Conservation (phyloP, 768 basidiomycete genomes). For the Lactarius vividus region DNA sequence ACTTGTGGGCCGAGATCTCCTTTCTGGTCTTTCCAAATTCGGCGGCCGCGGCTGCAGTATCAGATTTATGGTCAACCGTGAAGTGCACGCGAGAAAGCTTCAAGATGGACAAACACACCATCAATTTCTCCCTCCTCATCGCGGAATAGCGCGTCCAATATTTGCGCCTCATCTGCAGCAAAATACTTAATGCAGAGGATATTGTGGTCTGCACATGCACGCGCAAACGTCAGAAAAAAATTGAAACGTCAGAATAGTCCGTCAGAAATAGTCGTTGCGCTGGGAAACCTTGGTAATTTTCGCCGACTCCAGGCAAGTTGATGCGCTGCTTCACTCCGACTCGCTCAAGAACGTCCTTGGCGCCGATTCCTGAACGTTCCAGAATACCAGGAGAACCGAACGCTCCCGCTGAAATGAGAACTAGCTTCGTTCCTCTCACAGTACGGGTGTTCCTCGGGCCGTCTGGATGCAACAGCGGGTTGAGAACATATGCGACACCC, state of each 20-base stretch:
- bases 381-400: slow-evolving; percentile 50
- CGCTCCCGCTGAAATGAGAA: slow-evolving; percentile 41
- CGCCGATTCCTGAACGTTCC: slow-evolving; percentile 50
- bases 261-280: background rate
- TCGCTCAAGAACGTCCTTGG: slow-evolving; percentile 32
- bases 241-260: background rate
- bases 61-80: background rate
- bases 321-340: slow-evolving; percentile 34
- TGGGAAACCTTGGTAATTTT: slow-evolving; percentile 38
- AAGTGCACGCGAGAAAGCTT: background rate
- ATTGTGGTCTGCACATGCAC: slow-evolving; percentile 19
- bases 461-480: background rate
- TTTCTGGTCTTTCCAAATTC: slow-evolving; percentile 37
- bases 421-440: slow-evolving; percentile 36
- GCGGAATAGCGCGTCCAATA: slow-evolving; percentile 26
- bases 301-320: slow-evolving; percentile 38
- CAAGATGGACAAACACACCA: slow-evolving; percentile 7
- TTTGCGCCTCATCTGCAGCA: slow-evolving; percentile 22
- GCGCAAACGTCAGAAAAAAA: background rate
- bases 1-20: slow-evolving; percentile 58
- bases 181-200: slow-evolving; percentile 19
- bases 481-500: slow-evolving; percentile 8
- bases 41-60: slow-evolving; percentile 33
- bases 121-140: slow-evolving; percentile 20
- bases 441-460: slow-evolving; percentile 25